Base-by-base conservation (phyloP, 352 stramenopile species). In the Phytophthora brassicae region DNA sequence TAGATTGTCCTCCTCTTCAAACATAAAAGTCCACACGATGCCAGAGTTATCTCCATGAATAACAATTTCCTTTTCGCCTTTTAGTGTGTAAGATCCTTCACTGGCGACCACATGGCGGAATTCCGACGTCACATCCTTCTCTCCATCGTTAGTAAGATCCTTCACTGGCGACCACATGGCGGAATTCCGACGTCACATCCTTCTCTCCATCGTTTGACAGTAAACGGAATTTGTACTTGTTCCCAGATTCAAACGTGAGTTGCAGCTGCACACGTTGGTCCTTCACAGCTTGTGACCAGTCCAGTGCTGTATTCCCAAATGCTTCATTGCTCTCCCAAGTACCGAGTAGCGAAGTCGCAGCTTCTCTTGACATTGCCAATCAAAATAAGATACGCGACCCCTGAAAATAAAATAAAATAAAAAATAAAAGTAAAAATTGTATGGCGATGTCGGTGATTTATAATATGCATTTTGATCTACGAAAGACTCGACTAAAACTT, bases 251-350 rank as follows among this genome's bases (percentile, higher is more conserved):
- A 31, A 90, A 91, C 13, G 64, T 55, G 12, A 93, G 57, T 12
- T 60, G 39, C 4, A 88, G 68, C n/a, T 55, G 57, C 22, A 66
- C 80, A 8, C 53, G 67, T 19, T 74, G 59, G 11, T 83, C 71
- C 46, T 89, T 89, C 9, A 93, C 61, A 22, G 81, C 81, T 38
- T 89, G 72, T 35, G 80, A 79, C 84, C 84, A 93, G 60, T 93
- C 84, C 17, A 93, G 64, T 33, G 78, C 47, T 12, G 84, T 93
- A 50, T 89, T 93, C 13, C 84, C 84, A 26, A 93, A 91, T 6
- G 80, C 81, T 22, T 93, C 84, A 2, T 76, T 81, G 68, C 80
- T 93, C 14, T 63, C 60, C 84, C 84, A 93, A 23, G 56, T 22
- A 14, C 84, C 84, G 13, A 71, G 17, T 0, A 79, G 59, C 58